Evolutionary conservation across 306 rosid genomes (phyloP).

Genomic region (Lupinus albus): DNA sequence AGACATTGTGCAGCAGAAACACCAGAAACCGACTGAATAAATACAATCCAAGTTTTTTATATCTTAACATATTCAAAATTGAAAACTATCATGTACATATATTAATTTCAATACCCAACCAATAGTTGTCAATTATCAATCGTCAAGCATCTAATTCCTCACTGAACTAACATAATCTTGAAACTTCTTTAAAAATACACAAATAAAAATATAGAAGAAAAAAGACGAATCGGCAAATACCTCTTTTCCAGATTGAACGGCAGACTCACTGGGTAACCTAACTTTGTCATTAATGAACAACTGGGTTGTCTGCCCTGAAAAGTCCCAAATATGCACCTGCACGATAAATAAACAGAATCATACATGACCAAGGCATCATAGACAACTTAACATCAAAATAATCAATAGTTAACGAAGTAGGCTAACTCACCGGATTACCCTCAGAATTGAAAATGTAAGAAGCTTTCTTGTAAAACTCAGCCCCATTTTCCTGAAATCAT

Average conservation of each 20-base stretch:
- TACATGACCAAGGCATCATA: constrained; percentile 34
- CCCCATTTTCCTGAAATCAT: constrained; percentile 70
- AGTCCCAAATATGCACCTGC: constrained; percentile 94
- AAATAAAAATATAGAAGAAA: constrained; percentile 12
- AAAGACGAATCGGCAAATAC: constrained; percentile 33
- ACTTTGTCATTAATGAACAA: constrained; percentile 55
- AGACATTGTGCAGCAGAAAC: constrained; percentile 29
- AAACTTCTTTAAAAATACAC: constrained; percentile 7
- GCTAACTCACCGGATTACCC: constrained; percentile 59
- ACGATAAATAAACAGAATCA: constrained; percentile 41
- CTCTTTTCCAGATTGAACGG: constrained; percentile 60
- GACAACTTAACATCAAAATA: neutral
- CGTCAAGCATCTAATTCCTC: constrained; percentile 13
- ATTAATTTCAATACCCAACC: constrained; percentile 22
- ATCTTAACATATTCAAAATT: constrained; percentile 4
- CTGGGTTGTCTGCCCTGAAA: constrained; percentile 81
- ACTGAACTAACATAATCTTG: constrained; percentile 18
- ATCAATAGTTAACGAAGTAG: constrained; percentile 38
- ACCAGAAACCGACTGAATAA: constrained; percentile 31
- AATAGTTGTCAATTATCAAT: neutral
- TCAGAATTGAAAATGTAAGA: constrained; percentile 63
- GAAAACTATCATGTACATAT: constrained; percentile 28
- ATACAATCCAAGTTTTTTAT: constrained; percentile 2
- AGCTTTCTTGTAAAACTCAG: constrained; percentile 65
- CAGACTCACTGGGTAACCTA: constrained; percentile 51